A percentile compares a stretch with the other conserved stretches of the same genome.
These are phyloP conservation scores for Podospora pseudopauciseta DNA, from an alignment of 495 filamentous ascomycete species.

Conservation along the genomic window DNA sequence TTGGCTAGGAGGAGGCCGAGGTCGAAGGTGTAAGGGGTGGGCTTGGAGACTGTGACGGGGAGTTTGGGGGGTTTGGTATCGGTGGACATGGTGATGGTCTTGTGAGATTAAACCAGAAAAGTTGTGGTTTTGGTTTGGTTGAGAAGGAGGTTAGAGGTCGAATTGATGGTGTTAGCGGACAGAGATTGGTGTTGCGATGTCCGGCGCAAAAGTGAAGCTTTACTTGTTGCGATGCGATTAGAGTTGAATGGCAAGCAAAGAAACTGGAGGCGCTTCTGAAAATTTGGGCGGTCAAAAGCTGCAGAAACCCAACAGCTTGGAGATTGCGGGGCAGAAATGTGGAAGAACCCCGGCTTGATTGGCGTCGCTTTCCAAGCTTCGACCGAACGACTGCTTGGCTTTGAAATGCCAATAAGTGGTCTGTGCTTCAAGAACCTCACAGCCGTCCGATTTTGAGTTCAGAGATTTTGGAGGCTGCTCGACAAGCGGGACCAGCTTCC, in stretches of 20 bases:
- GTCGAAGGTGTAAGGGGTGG: slow-evolving; percentile 88
- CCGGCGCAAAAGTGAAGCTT: neutral
- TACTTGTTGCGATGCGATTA: neutral
- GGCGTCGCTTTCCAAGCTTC: neutral
- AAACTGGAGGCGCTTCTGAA: slow-evolving; percentile 16
- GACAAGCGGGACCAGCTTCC: slow-evolving; percentile 11
- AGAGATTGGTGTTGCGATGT: slow-evolving; percentile 5
- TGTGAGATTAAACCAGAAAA: neutral
- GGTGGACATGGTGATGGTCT: slow-evolving; percentile 33
- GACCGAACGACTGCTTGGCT: neutral
- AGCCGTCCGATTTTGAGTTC: slow-evolving; percentile 5
- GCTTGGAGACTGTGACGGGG: slow-evolving; percentile 67
- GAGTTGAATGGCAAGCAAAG: slow-evolving; percentile 8
- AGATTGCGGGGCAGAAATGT: slow-evolving; percentile 9
- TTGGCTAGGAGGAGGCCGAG: slow-evolving; percentile 77
- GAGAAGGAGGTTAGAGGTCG: neutral
- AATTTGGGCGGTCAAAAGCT: slow-evolving; percentile 33
- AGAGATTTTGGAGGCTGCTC: slow-evolving; percentile 23
- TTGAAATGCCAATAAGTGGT: neutral
- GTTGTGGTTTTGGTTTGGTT: neutral
- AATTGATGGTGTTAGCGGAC: neutral
- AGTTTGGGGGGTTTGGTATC: slow-evolving; percentile 36
- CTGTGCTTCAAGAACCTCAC: slow-evolving; percentile 19
- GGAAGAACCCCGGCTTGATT: slow-evolving; percentile 12
- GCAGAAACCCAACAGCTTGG: slow-evolving; percentile 20